These are phyloP conservation scores for Xerocomus spinulosus DNA, from an alignment of 768 basidiomycete species.

Conservation along the genomic window DNA sequence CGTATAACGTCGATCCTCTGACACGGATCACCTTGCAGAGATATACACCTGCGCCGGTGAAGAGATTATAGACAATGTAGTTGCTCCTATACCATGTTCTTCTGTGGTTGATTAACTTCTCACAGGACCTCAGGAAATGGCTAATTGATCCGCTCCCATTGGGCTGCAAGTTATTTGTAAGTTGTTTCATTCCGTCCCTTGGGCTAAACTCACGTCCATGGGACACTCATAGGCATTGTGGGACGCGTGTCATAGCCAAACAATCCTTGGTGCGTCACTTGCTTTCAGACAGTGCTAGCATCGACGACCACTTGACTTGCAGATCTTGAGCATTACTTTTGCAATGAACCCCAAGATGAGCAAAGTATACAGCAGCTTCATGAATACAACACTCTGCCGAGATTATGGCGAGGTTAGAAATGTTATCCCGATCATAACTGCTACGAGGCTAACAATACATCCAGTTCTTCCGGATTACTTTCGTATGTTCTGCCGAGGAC, in stretches of 20 bases:
- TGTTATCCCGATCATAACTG: neutral
- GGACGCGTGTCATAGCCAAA: conserved; percentile 29
- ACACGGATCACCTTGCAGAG: conserved; percentile 3
- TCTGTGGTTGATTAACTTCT: conserved; percentile 13
- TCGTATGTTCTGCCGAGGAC: conserved; percentile 1
- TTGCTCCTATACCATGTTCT: conserved; percentile 15
- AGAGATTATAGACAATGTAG: conserved; percentile 24
- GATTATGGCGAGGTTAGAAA: conserved; percentile 12
- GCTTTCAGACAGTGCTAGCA: neutral
- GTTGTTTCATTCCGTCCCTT: conserved; percentile 2
- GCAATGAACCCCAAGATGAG: conserved; percentile 18
- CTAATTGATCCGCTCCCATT: conserved; percentile 24
- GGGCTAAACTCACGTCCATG: neutral
- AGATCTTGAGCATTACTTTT: conserved; percentile 27
- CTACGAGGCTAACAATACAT: neutral
- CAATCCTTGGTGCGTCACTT: conserved; percentile 21
- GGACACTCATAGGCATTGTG: conserved; percentile 20
- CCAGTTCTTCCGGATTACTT: conserved; percentile 6
- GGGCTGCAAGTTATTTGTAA: conserved; percentile 27
- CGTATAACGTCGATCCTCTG: neutral
- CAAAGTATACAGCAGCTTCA: neutral
- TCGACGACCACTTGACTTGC: neutral
- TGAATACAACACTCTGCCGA: neutral
- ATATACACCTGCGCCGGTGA: conserved; percentile 9
- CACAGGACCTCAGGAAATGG: conserved; percentile 22